Percentiles rank a stretch among this genome's conserved stretches.
These are phyloP conservation scores for Azolla pinnata DNA, from an alignment of 75 land plant species.

Conservation along the genomic window DNA sequence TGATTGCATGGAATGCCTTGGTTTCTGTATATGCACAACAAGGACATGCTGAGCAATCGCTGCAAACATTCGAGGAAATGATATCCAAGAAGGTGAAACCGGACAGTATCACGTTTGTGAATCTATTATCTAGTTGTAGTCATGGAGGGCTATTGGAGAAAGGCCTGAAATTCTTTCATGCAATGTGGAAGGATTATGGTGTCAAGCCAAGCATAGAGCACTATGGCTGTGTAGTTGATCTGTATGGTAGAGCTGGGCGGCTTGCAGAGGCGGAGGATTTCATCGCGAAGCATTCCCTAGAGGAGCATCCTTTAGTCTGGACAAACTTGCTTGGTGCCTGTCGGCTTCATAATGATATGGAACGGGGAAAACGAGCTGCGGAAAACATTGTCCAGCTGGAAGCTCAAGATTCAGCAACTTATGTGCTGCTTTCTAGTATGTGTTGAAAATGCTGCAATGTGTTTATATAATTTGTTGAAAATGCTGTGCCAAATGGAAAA, in stretches of 20 bases:
- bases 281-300: background rate
- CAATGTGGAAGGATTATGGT: background rate
- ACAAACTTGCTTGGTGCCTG: conserved; percentile 23
- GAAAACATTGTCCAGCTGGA: conserved; percentile 12
- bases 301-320: conserved; percentile 3
- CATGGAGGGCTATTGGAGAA: background rate
- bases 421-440: conserved; percentile 15
- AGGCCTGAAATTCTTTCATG: background rate
- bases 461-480: too few relatives aligned
- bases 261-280: conserved; percentile 1
- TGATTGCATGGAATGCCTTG: conserved; percentile 44
- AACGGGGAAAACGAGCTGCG: conserved; percentile 11
- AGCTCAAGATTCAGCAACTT: conserved; percentile 8
- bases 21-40: conserved; percentile 32
- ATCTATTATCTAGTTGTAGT: background rate
- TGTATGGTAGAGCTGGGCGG: conserved; percentile 1
- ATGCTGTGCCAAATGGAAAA: too few relatives aligned
- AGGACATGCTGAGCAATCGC: conserved; percentile 3
- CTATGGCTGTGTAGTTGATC: background rate
- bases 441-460: too few relatives aligned
- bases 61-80: background rate
- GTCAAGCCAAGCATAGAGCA: background rate
- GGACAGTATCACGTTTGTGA: background rate
- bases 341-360: conserved; percentile 6
- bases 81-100: background rate